Evolutionary conservation across 768 basidiomycete species (phyloP).

Genomic region (Melanogaster broomeanus): DNA sequence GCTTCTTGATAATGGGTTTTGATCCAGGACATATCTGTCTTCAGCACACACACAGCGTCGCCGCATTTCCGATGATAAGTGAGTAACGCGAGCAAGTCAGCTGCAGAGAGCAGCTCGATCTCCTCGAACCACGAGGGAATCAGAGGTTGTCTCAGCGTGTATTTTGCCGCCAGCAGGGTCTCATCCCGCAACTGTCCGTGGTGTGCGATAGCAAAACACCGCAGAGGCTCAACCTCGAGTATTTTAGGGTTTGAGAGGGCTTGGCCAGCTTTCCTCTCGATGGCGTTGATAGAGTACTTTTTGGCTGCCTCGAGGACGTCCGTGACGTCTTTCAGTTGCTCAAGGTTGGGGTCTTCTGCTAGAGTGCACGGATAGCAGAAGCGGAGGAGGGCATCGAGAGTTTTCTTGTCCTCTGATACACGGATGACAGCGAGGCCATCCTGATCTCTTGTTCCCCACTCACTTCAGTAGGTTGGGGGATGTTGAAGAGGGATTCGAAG

Average conservation of each 20-base stretch:
- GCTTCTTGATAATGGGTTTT: slow-evolving; percentile 6
- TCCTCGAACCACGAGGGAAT: slow-evolving; percentile 24
- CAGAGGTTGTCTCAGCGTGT: slow-evolving; percentile 26
- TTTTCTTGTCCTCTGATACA: slow-evolving; percentile 20
- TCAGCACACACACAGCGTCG: slow-evolving; percentile 6
- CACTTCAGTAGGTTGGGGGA: slow-evolving; percentile 24
- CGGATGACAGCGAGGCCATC: slow-evolving; percentile 23
- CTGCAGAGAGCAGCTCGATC: slow-evolving; percentile 25
- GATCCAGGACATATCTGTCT: slow-evolving; percentile 12
- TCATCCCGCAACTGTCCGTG: slow-evolving; percentile 22
- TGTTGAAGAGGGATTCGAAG: slow-evolving; percentile 34
- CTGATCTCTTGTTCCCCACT: slow-evolving; percentile 5
- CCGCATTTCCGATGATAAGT: slow-evolving; percentile 18
- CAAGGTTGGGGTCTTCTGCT: slow-evolving; percentile 18
- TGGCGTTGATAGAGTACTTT: slow-evolving; percentile 16
- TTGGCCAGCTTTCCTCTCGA: slow-evolving; percentile 19
- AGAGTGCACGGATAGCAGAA: slow-evolving; percentile 30
- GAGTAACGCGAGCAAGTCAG: slow-evolving; percentile 26
- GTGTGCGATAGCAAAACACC: slow-evolving; percentile 34
- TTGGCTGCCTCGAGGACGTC: slow-evolving; percentile 13
- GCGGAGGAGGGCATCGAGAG: slow-evolving; percentile 23
- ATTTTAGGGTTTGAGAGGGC: slow-evolving; percentile 18
- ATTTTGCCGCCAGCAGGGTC: slow-evolving; percentile 29
- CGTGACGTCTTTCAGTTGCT: slow-evolving; percentile 2
- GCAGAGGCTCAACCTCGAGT: slow-evolving; percentile 22